A percentile compares a stretch with the other conserved stretches of the same genome.
Evolutionary conservation across 225 moss, liverwort and hornwort species (phyloP).

Genomic region (Marchantia paleacea): DNA sequence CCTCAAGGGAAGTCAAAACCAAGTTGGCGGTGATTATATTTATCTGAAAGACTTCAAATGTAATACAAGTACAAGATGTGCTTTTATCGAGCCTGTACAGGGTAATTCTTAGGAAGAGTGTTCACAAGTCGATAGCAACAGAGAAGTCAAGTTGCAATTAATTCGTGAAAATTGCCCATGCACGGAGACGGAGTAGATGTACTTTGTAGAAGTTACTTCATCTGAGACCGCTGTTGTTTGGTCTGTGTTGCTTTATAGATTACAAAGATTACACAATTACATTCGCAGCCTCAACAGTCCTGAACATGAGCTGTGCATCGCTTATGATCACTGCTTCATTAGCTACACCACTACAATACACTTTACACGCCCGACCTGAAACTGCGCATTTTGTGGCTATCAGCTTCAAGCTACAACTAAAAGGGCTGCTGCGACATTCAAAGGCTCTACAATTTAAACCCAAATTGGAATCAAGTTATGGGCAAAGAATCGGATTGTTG

Average conservation of each 20-base stretch:
- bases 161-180: too few relatives aligned
- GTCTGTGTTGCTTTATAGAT: not conserved
- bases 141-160: too few relatives aligned
- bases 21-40: too few relatives aligned
- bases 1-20: too few relatives aligned
- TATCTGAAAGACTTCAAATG: too few relatives aligned
- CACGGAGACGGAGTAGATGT: too few relatives aligned
- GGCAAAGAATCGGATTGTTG: slow-evolving; percentile 11
- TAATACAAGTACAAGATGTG: too few relatives aligned
- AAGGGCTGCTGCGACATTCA: not conserved
- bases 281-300: not conserved
- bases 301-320: not conserved
- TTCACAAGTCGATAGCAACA: too few relatives aligned
- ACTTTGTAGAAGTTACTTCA: too few relatives aligned
- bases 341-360: slow-evolving; percentile 5
- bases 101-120: too few relatives aligned
- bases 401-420: not conserved
- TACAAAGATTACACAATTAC: slow-evolving; percentile 4
- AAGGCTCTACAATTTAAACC: not conserved
- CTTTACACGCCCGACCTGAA: slow-evolving; percentile 18
- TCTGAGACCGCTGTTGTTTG: too few relatives aligned
- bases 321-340: slow-evolving; percentile 6
- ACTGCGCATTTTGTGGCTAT: not conserved
- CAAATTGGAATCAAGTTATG: not conserved
- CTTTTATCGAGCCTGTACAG: too few relatives aligned